Evolutionary conservation across 2,329 filamentous ascomycete genomes (phyloP).

Genomic region (Penicillium crustosum): DNA sequence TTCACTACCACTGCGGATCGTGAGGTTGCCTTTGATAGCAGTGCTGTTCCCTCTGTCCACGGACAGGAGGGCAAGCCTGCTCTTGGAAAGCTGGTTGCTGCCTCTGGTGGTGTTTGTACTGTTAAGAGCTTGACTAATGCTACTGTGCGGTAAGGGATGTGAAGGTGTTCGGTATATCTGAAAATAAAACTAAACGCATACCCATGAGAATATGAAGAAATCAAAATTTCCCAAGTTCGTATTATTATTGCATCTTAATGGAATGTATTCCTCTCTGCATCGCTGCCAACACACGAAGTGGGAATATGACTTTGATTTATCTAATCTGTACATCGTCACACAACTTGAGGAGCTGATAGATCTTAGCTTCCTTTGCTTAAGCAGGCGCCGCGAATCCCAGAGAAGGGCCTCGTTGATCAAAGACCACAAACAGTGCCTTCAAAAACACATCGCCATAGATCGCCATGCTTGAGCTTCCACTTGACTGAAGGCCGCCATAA

Average conservation of each 20-base stretch:
- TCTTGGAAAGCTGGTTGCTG: conserved; percentile 67
- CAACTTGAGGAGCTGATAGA: neutral
- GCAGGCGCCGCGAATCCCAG: conserved; percentile 53
- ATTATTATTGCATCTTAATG: conserved; percentile 1
- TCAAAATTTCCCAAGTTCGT: conserved; percentile 13
- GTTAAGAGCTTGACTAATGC: conserved; percentile 79
- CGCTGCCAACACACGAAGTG: neutral
- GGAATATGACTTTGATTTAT: conserved; percentile 1
- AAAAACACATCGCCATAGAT: conserved; percentile 64
- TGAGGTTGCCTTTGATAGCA: conserved; percentile 84
- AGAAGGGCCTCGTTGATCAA: conserved; percentile 51
- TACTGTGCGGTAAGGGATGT: conserved; percentile 68
- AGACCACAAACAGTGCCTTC: conserved; percentile 61
- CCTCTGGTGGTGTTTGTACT: conserved; percentile 75
- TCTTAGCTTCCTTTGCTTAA: neutral
- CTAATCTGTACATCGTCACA: conserved; percentile 10
- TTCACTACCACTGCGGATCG: conserved; percentile 83
- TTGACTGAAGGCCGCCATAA: conserved; percentile 61
- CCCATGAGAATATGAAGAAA: conserved; percentile 23
- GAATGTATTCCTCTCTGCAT: neutral
- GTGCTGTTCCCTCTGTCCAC: conserved; percentile 71
- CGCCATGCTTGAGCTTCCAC: conserved; percentile 56
- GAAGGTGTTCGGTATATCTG: conserved; percentile 7
- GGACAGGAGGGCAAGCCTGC: conserved; percentile 59
- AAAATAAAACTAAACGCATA: conserved; percentile 23